Base-by-base conservation (phyloP, 805 yeast genomes). In the Schwanniomyces yamadae region DNA sequence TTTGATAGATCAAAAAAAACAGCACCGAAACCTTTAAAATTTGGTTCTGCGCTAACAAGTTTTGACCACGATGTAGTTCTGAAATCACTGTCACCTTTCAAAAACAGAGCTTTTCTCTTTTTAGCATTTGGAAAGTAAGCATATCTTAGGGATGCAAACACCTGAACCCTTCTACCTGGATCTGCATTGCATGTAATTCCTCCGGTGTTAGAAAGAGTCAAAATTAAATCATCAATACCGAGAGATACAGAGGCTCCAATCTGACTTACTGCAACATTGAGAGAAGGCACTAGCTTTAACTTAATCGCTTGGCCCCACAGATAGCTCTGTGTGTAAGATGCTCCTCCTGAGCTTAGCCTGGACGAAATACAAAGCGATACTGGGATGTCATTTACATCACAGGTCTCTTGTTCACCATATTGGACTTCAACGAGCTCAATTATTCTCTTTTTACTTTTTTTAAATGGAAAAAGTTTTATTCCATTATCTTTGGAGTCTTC, bases 381-480 rank as follows among this genome's bases (percentile, higher is more conserved):
- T 17, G 58, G 56, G 4, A 42, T 36, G n/a, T 41, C 42, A 6
- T 20, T 12, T 1, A 38, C 24, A 7, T 17, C 15, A 2, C 15
- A 14, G 4, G 20, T 11, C n/a, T 34, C 25, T 10, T 31, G 15
- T n/a, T 30, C 39, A 2, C 57, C 55, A 20, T 42, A 46, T 15
- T 42, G 45, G 4, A 52, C 55, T 27, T 53, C 57, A 2, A 45
- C 24, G 26, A 54, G 15, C n/a, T 44, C 42, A 4, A 52, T 40
- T 2, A 34, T 30, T 20, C 50, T 34, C 19, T 31, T 24, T 18
- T 31, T 21, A 3, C 10, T 18, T 11, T 11, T 7, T 15, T 19
- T 15, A 10, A 18, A 17, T 6, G 19, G 4, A 24, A 9, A 22
- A 20, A 31, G 21, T 6, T 7, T n/a, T 19, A 5, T 16, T 20